Conservation (phyloP, 352 stramenopile species). For the Pythium brachiatum region DNA sequence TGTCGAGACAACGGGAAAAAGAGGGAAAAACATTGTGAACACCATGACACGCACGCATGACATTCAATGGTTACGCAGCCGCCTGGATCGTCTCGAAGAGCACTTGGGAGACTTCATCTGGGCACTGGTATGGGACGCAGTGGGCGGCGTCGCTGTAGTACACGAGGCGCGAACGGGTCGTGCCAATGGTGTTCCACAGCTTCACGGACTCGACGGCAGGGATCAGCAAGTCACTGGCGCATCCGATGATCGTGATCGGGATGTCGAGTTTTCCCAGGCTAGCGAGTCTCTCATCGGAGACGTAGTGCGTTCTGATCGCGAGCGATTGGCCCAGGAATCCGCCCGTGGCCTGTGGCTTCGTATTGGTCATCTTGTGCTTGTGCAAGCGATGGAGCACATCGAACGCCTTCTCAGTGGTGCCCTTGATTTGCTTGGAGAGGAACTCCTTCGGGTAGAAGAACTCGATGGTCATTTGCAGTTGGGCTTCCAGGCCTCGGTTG, state of each 20-base stretch:
- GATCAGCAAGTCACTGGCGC: slow-evolving; percentile 37
- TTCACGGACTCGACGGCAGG: slow-evolving; percentile 34
- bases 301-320: slow-evolving; percentile 42
- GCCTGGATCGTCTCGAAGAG: slow-evolving; percentile 19
- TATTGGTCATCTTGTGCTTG: slow-evolving; percentile 24
- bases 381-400: slow-evolving; percentile 49
- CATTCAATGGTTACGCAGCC: slow-evolving; percentile 5
- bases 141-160: slow-evolving; percentile 38
- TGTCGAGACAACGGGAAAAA: background rate
- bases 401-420: slow-evolving; percentile 30
- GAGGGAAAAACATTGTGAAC: background rate
- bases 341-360: slow-evolving; percentile 24
- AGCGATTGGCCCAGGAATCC: slow-evolving; percentile 43
- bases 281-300: slow-evolving; percentile 37
- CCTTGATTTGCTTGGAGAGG: slow-evolving; percentile 32
- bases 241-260: slow-evolving; percentile 39
- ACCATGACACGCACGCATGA: too few species aligned
- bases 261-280: slow-evolving; percentile 24
- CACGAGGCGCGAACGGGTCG: slow-evolving; percentile 13
- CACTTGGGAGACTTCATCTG: slow-evolving; percentile 30
- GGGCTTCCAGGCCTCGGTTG: slow-evolving; percentile 30
- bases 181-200: slow-evolving; percentile 22
- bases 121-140: slow-evolving; percentile 32
- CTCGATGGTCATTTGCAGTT: slow-evolving; percentile 45
- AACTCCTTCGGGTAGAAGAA: slow-evolving; percentile 54